Base-by-base conservation (phyloP, 2,329 filamentous ascomycete genomes). In the Tolypocladium paradoxum region DNA sequence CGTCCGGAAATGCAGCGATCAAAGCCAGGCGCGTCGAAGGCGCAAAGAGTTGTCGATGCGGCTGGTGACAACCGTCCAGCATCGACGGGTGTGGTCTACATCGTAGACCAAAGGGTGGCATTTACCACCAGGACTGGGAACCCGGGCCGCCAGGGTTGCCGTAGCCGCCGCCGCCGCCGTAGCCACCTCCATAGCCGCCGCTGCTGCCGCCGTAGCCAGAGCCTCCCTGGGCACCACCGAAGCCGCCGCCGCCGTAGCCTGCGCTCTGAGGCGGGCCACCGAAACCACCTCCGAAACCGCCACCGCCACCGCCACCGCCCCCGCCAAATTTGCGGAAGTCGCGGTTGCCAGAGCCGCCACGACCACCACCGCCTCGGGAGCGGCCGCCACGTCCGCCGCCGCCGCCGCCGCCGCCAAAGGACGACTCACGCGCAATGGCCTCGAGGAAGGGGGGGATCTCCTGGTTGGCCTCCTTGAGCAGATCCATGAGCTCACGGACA, bases 391-490 rank as follows among this genome's bases (percentile, higher is more conserved):
- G 74, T 48, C 85, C 71, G 48, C 86, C 79, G 51, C 90, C 87
- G 49, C 85, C 71, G 48, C 86, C 79, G 51, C 90, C 87, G 54
- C 89, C 88, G 54, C 89, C 88, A 61, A 83, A 96, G 63, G 88
- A 88, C 59, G 90, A 88, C 75, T 99, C 93, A 58, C 93, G 90
- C 64, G 93, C 92, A 73, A 99, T 96, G 67, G 88, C 95, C 81
- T 99, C 93, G 56, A 99, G 81, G 83, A 97, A 99, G 48, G 80
- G 70, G 34, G 93, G 93, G 58, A 97, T 83, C 67, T 99, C 93
- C 73, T 99, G 93, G 77, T 99, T 95, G 61, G 93, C 93, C 73
- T 99, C 93, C 80, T 97, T 97, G 61, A 99, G 82, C 31, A 99
- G 84, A n/a, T 99, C 93, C 63, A 99, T 82, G 57, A 99, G 84